A percentile compares a stretch with the other conserved stretches of the same genome.
phyloP scores from a whole-genome alignment of 2,329 filamentous ascomycete genomes.

The Fusarium neocosmosporiellum region DNA sequence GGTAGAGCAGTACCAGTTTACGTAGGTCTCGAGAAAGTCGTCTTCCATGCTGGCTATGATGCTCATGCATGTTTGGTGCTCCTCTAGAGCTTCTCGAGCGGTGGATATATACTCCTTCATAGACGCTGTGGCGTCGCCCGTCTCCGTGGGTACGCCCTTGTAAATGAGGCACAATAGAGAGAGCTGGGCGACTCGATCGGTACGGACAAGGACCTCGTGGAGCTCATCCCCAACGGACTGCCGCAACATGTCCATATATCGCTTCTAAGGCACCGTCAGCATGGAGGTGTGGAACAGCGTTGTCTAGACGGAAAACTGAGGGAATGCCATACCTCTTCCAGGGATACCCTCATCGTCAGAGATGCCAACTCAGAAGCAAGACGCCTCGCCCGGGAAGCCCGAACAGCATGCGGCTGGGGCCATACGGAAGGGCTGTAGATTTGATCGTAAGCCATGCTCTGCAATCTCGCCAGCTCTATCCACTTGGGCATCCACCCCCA shows the following conservation, averaged over 20 bases:
- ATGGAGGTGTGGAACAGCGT: no score
- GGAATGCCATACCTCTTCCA: no score
- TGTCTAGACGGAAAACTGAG: no score
- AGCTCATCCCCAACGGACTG: neutral
- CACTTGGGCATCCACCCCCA: slow-evolving; percentile 7
- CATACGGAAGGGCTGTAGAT: slow-evolving; percentile 43
- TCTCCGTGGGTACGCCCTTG: slow-evolving; percentile 32
- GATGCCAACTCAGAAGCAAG: slow-evolving; percentile 19
- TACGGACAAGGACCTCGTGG: neutral
- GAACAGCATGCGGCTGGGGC: slow-evolving; percentile 24
- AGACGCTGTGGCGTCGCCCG: slow-evolving; percentile 21
- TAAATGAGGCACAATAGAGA: slow-evolving; percentile 42
- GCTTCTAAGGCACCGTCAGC: no score
- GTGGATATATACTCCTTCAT: slow-evolving; percentile 36
- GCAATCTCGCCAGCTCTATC: slow-evolving; percentile 28
- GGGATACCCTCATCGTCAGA: neutral
- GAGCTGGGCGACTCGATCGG: slow-evolving; percentile 32
- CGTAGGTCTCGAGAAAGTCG: slow-evolving; percentile 7
- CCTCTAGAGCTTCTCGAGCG: slow-evolving; percentile 30
- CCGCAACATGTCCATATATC: no score
- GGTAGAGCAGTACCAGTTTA: slow-evolving; percentile 4
- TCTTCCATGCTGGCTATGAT: slow-evolving; percentile 1
- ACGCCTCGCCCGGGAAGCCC: slow-evolving; percentile 24
- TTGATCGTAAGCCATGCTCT: slow-evolving; percentile 43
- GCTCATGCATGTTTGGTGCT: slow-evolving; percentile 14